These are phyloP conservation scores for Ustilago loliicola DNA, from an alignment of 1,284 basidiomycete genomes.

Conservation along the genomic window DNA sequence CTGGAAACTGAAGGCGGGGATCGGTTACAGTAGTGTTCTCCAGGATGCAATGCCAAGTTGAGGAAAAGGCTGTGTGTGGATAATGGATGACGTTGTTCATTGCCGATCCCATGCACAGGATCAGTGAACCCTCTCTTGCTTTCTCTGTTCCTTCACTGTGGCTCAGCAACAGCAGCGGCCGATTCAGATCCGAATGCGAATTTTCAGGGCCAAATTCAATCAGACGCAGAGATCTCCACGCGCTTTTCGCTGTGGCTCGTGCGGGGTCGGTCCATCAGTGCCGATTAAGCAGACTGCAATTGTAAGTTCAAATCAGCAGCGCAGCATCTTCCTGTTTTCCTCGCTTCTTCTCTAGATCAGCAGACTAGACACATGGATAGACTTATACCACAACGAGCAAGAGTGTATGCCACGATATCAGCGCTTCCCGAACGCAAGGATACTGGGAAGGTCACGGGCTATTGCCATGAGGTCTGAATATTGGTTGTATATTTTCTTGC, in stretches of 20 bases:
- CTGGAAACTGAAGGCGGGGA: neutral
- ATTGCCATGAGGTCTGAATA: too few relatives aligned
- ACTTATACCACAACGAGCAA: too few relatives aligned
- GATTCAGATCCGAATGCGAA: slow-evolving; percentile 9
- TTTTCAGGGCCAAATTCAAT: neutral
- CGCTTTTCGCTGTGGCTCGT: slow-evolving; percentile 4
- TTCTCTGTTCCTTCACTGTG: neutral
- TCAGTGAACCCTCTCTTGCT: slow-evolving; percentile 4
- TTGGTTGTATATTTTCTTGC: too few relatives aligned
- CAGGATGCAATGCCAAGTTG: neutral
- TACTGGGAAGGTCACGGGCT: too few relatives aligned
- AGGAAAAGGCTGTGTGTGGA: slow-evolving; percentile 1
- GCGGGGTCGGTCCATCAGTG: slow-evolving; percentile 3
- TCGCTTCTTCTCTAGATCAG: neutral
- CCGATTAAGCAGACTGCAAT: too few relatives aligned
- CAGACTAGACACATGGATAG: too few relatives aligned
- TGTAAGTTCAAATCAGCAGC: neutral
- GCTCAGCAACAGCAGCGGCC: slow-evolving; percentile 2
- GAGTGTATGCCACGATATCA: too few relatives aligned
- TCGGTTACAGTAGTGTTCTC: neutral
- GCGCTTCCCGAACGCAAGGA: too few relatives aligned
- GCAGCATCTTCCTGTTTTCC: neutral
- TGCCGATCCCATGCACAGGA: slow-evolving; percentile 3
- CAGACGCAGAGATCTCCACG: neutral
- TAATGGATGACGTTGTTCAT: slow-evolving; percentile 2